Conservation (phyloP, 257 asterid genomes). For the Leonotis leonurus region DNA sequence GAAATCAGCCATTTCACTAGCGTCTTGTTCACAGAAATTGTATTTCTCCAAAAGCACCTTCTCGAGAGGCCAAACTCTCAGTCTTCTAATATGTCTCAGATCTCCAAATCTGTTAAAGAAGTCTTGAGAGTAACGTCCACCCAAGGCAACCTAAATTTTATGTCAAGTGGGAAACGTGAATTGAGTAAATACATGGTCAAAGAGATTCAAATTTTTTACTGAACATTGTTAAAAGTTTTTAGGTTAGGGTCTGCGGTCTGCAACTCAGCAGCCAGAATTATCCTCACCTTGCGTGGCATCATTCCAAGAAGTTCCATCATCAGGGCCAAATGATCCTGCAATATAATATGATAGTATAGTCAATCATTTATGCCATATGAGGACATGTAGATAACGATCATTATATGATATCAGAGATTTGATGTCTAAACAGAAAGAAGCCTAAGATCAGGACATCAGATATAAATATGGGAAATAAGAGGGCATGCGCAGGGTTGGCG, state of each 20-base stretch:
- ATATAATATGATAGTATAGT: background rate
- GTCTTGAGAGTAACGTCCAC: constrained; percentile 93
- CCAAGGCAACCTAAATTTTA: constrained; percentile 52
- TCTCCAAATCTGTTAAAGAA: constrained; percentile 89
- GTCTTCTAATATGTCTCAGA: constrained; percentile 72
- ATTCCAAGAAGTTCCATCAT: constrained; percentile 99
- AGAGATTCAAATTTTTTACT: background rate
- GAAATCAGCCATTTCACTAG: constrained; percentile 47
- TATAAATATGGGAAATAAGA: background rate
- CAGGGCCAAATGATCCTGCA: constrained; percentile 94
- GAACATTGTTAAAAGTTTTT: background rate
- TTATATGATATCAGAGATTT: background rate
- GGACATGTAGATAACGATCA: background rate
- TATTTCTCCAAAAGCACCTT: constrained; percentile 77
- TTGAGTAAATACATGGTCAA: constrained; percentile 1
- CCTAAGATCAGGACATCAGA: background rate
- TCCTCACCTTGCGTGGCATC: constrained; percentile 96
- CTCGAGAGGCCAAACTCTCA: constrained; percentile 72
- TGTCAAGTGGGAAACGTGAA: constrained; percentile 14
- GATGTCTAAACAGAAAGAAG: background rate
- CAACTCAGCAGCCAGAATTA: background rate
- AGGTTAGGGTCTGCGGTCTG: background rate
- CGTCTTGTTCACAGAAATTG: constrained; percentile 42
- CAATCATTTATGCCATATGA: background rate
- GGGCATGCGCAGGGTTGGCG: background rate